Evolutionary conservation across 2,329 filamentous ascomycete genomes (phyloP).

Genomic region (Phyllosticta citribraziliensis): DNA sequence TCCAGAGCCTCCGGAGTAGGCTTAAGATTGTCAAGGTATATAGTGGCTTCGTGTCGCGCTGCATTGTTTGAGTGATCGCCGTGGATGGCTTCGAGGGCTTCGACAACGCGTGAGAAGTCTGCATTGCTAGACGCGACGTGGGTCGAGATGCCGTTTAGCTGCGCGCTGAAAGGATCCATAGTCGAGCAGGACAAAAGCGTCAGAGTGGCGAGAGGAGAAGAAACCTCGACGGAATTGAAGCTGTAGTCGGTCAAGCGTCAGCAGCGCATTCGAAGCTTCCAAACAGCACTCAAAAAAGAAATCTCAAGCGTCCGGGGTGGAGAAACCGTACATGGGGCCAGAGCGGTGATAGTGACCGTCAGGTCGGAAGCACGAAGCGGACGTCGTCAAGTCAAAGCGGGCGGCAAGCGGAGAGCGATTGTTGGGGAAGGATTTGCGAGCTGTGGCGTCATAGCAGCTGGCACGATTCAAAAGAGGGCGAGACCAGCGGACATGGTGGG

Average conservation of each 20-base stretch:
- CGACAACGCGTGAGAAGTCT: conserved; percentile 59
- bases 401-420: background rate
- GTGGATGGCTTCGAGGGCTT: too few relatives aligned
- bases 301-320: background rate
- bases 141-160: conserved; percentile 17
- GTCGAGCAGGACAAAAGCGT: background rate
- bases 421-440: background rate
- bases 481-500: background rate
- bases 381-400: background rate
- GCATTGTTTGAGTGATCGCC: too few relatives aligned
- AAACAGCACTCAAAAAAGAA: too few relatives aligned
- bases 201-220: background rate
- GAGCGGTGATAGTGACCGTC: background rate
- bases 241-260: background rate
- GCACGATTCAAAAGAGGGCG: background rate
- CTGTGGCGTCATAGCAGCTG: conserved; percentile 7
- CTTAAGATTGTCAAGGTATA: conserved; percentile 84
- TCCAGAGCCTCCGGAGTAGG: too few relatives aligned
- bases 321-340: too few relatives aligned
- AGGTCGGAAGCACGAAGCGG: background rate
- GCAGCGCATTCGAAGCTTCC: too few relatives aligned
- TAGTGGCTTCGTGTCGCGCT: conserved; percentile 73
- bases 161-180: conserved; percentile 4
- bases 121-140: conserved; percentile 6
- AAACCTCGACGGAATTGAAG: background rate